Percentiles rank a stretch among this genome's conserved stretches.
These are phyloP conservation scores for Aschersonia sp. DNA, from an alignment of 2,329 filamentous ascomycete species.

Conservation along the genomic window DNA sequence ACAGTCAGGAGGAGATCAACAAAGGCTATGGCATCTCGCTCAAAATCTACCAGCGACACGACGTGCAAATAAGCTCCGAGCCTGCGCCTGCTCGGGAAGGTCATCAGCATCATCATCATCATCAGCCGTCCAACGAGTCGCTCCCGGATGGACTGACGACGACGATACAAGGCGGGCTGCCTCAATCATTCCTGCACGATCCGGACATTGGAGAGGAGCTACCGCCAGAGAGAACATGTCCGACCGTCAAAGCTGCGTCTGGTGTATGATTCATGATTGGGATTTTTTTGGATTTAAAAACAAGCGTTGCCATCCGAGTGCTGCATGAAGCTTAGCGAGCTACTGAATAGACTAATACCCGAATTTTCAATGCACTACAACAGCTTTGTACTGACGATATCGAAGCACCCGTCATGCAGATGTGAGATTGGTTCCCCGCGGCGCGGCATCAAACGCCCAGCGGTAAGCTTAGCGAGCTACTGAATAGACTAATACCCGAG, in stretches of 20 bases:
- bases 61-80: constrained; percentile 14
- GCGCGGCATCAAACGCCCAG: too few relatives aligned
- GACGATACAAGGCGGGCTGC: constrained; percentile 3
- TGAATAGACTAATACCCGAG: too few relatives aligned
- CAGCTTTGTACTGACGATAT: too few relatives aligned
- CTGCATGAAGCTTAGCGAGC: too few relatives aligned
- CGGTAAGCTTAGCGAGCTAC: too few relatives aligned
- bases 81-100: background rate
- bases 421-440: too few relatives aligned
- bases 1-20: constrained; percentile 24
- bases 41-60: constrained; percentile 22
- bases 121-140: constrained; percentile 1
- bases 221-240: constrained; percentile 1
- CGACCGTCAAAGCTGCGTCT: background rate
- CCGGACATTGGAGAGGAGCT: constrained; percentile 1
- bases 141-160: constrained; percentile 3
- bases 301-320: too few relatives aligned
- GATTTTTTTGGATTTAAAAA: too few relatives aligned
- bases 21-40: constrained; percentile 15
- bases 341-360: too few relatives aligned
- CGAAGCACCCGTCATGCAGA: too few relatives aligned
- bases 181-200: background rate
- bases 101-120: background rate
- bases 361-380: too few relatives aligned
- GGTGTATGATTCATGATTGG: background rate